phyloP scores from a whole-genome alignment of 441 rosid genomes.

The Dalechampia spathulata region DNA sequence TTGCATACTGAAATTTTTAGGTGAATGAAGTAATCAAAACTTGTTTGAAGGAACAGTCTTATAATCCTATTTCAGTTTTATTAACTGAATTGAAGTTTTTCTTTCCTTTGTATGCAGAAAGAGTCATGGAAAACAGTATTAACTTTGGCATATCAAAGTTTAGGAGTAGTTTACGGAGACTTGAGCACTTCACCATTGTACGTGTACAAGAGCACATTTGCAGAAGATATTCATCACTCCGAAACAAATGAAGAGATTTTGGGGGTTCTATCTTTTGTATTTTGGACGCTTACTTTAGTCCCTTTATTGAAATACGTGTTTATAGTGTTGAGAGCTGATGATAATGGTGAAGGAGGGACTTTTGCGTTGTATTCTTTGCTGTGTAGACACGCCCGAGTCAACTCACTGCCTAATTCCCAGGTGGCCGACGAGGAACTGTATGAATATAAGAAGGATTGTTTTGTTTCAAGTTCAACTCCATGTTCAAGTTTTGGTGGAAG shows the following conservation, averaged over 20 bases:
- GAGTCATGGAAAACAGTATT: slow-evolving; percentile 88
- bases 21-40: too few species aligned
- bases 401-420: slow-evolving; percentile 82
- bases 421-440: slow-evolving; percentile 74
- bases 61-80: neutral
- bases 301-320: slow-evolving; percentile 86
- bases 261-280: slow-evolving; percentile 84
- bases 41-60: too few species aligned
- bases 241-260: slow-evolving; percentile 92
- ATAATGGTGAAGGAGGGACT: slow-evolving; percentile 97
- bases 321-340: slow-evolving; percentile 82
- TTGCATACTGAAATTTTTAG: neutral
- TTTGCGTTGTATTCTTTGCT: slow-evolving; percentile 88
- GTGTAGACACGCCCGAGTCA: slow-evolving; percentile 87
- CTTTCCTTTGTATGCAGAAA: slow-evolving; percentile 35
- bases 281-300: slow-evolving; percentile 93
- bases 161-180: slow-evolving; percentile 97
- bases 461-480: slow-evolving; percentile 14
- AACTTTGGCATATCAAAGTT: slow-evolving; percentile 84
- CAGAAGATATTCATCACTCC: slow-evolving; percentile 78
- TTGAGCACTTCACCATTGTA: slow-evolving; percentile 87
- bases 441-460: slow-evolving; percentile 54
- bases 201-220: slow-evolving; percentile 81
- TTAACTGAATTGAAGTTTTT: slow-evolving; percentile 2
- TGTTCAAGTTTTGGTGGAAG: slow-evolving; percentile 26